Evolutionary conservation across 768 basidiomycete genomes (phyloP), one percentile per base, ranked within the genome.

Genomic region (Pleurotus tuber-regium): DNA sequence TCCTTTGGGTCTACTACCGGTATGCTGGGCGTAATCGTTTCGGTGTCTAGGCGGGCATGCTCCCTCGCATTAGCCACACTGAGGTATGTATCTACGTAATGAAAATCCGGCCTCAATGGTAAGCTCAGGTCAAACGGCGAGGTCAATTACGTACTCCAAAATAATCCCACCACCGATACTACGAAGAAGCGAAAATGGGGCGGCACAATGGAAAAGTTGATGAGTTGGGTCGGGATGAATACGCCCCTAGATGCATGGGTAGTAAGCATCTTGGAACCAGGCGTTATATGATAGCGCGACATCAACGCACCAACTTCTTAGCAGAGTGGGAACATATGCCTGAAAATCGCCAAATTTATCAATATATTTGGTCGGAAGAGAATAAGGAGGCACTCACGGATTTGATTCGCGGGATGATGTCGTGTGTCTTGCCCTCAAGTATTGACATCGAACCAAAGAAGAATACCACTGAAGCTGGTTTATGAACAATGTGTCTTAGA

Each of bases 121-220:
- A n/a, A n/a, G n/a, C n/a, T n/a, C n/a, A n/a, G n/a, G n/a, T n/a
- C n/a, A n/a, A n/a, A n/a, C n/a, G n/a, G n/a, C n/a, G n/a, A n/a
- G n/a, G 5, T n/a, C 47, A 52, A 31, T 38, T 10, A 77, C 86
- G 40, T 63, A 91, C 89, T 91, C 89, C 87, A 89, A 70, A 87
- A 87, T 54, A 91, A 74, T 60, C 85, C 86, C 46, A 92, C 87
- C 9, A 87, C 77, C 59, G 89, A 79, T 19, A 93, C 81, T 16
- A 86, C 72, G 16, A 86, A 75, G 48, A 92, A 84, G 30, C 90
- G 82, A 29, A 91, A 67, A 58, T 92, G 90, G 3, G 78, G 83
- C 1, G 91, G 91, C 1, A 91, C 79, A 26, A 92, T 18, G 7
- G 81, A 70, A 60, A 92, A 93, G 67, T 93, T 93, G 71, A 90